Evolutionary conservation across 192 early-diverging fungal species (phyloP).

Genomic region (Tieghemiomyces parasiticus): DNA sequence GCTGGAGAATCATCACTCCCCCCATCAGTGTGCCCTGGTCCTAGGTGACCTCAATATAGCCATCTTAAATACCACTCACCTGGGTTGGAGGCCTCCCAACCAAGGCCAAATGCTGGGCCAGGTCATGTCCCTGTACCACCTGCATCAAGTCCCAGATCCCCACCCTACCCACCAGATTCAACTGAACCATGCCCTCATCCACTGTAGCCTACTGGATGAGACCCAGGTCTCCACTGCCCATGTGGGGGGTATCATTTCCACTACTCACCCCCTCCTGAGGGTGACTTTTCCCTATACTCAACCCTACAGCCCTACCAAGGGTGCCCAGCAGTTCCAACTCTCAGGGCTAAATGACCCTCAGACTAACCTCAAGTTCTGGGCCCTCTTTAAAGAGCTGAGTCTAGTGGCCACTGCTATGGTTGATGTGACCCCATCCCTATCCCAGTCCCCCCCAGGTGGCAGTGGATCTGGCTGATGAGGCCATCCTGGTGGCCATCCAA

Average conservation of each 20-base stretch:
- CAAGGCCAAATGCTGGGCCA: background rate
- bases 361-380: background rate
- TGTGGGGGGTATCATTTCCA: background rate
- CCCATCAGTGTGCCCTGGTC: background rate
- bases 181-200: background rate
- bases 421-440: background rate
- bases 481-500: background rate
- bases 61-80: background rate
- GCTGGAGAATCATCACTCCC: background rate
- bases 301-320: background rate
- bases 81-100: background rate
- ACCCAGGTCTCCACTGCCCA: background rate
- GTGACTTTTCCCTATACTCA: background rate
- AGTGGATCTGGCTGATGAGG: background rate
- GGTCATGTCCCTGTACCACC: background rate
- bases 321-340: background rate
- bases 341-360: background rate
- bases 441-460: background rate
- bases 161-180: background rate
- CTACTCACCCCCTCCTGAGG: background rate
- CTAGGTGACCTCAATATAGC: background rate
- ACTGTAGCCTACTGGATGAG: background rate
- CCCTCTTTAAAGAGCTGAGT: background rate
- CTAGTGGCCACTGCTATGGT: background rate
- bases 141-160: background rate